Evolutionary conservation across 345 rosid species (phyloP), one percentile per base, ranked within the genome.

Genomic region (Boechera retrofracta): DNA sequence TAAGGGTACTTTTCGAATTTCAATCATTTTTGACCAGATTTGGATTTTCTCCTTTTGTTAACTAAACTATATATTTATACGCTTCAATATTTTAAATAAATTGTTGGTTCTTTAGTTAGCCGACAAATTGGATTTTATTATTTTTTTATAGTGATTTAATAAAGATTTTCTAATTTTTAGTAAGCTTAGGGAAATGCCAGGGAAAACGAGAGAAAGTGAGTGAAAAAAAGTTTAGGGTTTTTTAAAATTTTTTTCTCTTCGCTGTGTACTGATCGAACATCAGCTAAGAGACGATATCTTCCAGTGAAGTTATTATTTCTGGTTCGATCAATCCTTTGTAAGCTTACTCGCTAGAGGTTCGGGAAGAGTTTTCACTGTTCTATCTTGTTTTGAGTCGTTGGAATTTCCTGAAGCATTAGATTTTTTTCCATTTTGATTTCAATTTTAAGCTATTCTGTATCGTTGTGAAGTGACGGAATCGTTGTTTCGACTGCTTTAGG

Each of bases 141-240:
- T 11, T 18, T 7, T 7, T 28, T 7, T 39, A 10, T 18, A 42
- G 24, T 9, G 7, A 74, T 73, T 45, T 52, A 63, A 33, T 42
- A 41, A 61, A 72, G 58, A 13, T 1, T 42, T 73, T 51, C 13
- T 39, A 18, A 26, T 3, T 39, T 53, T 31, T 10, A 11, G 10
- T 5, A 38, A 29, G 35, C 33, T 10, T 10, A 12, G 35, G 44
- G 21, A 26, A 41, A 68, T 28, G 24, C 44, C 28, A 16, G 21
- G 15, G 4, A 67, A 59, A 76, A 29, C 70, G 71, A 53, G 75
- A 69, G 70, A 62, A 59, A 61, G 38, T 76, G 70, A 29, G 70
- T 29, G 29, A n/a, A n/a, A 60, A 60, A 39, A 24, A 4, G 2
- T 3, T 64, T 49, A 61, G 76, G 76, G 65, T 64, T 73, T 64